Percentiles rank a stretch among this genome's conserved stretches.
phyloP scores from a whole-genome alignment of 2,329 filamentous ascomycete genomes.

The Hypomyces perniciosus region DNA sequence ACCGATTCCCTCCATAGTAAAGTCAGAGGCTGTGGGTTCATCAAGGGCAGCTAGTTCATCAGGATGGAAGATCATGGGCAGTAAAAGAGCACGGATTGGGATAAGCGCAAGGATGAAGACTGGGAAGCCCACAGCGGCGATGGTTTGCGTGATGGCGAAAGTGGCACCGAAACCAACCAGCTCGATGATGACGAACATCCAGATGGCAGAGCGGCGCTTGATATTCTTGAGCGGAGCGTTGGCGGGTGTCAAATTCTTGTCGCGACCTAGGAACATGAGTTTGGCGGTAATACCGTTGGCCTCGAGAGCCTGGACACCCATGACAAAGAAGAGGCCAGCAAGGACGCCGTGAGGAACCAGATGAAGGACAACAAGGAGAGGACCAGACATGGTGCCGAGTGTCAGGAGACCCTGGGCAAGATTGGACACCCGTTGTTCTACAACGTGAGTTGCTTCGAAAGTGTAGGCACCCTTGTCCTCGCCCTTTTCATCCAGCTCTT shows the following conservation, averaged over 20 bases:
- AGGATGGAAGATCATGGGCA: slow-evolving; percentile 55
- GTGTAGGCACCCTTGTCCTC: slow-evolving; percentile 51
- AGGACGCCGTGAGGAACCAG: slow-evolving; percentile 75
- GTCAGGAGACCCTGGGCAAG: slow-evolving; percentile 72
- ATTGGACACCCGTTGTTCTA: slow-evolving; percentile 75
- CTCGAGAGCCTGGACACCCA: slow-evolving; percentile 73
- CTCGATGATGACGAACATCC: slow-evolving; percentile 64
- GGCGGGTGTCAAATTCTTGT: slow-evolving; percentile 54
- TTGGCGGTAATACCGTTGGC: slow-evolving; percentile 74
- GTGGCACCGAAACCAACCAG: slow-evolving; percentile 68
- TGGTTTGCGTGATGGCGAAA: slow-evolving; percentile 77
- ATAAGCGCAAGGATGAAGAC: slow-evolving; percentile 66
- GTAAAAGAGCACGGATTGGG: slow-evolving; percentile 56
- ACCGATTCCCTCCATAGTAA: slow-evolving; percentile 71
- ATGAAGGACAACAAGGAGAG: slow-evolving; percentile 66
- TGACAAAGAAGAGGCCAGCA: slow-evolving; percentile 77
- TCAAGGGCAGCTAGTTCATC: slow-evolving; percentile 61
- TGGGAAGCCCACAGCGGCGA: slow-evolving; percentile 76
- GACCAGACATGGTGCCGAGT: slow-evolving; percentile 71
- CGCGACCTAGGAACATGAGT: slow-evolving; percentile 62
- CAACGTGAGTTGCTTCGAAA: slow-evolving; percentile 54
- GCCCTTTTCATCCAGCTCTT: slow-evolving; percentile 47
- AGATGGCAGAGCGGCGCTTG: slow-evolving; percentile 58
- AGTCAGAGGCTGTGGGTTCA: slow-evolving; percentile 66
- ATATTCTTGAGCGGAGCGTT: slow-evolving; percentile 56